Evolutionary conservation across 2,329 filamentous ascomycete species (phyloP), one percentile per base, ranked within the genome.

Genomic region (Didymella segeticola): DNA sequence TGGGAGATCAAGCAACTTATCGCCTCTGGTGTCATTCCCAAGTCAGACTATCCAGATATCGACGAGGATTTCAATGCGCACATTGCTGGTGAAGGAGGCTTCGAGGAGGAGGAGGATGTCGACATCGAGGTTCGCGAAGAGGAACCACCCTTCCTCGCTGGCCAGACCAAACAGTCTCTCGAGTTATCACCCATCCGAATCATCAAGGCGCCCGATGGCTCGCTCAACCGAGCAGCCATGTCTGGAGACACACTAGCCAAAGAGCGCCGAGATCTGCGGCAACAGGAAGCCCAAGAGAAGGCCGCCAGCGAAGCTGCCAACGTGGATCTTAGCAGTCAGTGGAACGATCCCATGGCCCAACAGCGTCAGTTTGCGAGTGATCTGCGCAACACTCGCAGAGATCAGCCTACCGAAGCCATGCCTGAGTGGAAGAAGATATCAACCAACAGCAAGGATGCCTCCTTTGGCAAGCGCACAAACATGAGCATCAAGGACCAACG

Each of bases 1-100:
- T 99, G 95, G 93, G 95, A 99, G 73, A 97, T 99, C 58, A 87
- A 93, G 58, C 95, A 99, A 70, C 82, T 99, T 46, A 98, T 99
- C 68, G 92, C 93, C 3, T 96, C 95, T 4, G 95, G 96, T 38
- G 93, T 96, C 8, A 89, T 91, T 15, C 96, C 95, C 65, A 93
- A 91, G 0, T 90, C 90, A 0, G 93, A 98, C 64, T 97, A 96
- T 70, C 95, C 95, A 0, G 93, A 97, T 60, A 83, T 98, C 23
- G 91, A 98, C 63, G 91, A 97, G 63, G 93, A 98, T 52, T 96
- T 96, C 72, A 89, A 96, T 58, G 89, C 90, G 14, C 93, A 91
- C 0, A 79, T 97, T 22, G 89, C 88, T 22, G 93, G 92, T 14
- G 91, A 96, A 62, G 90, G 88, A 14, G 88, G 90, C 47, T 88